Percentiles rank a stretch among this genome's conserved stretches.
Evolutionary conservation across 225 moss, liverwort and hornwort genomes (phyloP).

Genomic region (Physcomitrium patens): DNA sequence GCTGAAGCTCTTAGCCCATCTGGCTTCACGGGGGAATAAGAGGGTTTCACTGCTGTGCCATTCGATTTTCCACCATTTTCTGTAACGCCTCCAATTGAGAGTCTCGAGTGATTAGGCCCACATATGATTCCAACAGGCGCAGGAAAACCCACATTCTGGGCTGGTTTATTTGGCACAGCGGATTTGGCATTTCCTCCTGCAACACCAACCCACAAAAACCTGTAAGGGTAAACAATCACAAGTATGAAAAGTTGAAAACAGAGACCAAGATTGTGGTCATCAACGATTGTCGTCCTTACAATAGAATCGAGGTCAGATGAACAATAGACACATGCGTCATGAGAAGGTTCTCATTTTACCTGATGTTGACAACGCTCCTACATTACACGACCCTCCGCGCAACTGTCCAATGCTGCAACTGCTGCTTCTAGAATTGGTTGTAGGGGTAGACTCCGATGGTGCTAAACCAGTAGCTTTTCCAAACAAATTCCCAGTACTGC

Average conservation of each 20-base stretch:
- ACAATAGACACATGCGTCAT: not conserved
- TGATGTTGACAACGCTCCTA: constrained; percentile 40
- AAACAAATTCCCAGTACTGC: constrained; percentile 43
- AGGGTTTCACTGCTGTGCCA: constrained; percentile 30
- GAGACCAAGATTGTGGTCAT: constrained; percentile 5
- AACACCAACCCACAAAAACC: constrained; percentile 28
- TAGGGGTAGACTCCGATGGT: constrained; percentile 30
- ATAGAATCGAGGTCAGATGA: constrained; percentile 7
- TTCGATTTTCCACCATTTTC: constrained; percentile 42
- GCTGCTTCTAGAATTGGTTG: constrained; percentile 34
- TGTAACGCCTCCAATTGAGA: constrained; percentile 36
- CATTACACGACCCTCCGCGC: constrained; percentile 34
- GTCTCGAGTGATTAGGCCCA: constrained; percentile 48
- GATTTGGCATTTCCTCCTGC: constrained; percentile 47
- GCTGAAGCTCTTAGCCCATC: constrained; percentile 53
- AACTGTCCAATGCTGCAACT: constrained; percentile 38
- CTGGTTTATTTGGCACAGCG: constrained; percentile 28
- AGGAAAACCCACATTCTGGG: constrained; percentile 42
- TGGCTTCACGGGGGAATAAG: constrained; percentile 44
- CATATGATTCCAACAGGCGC: constrained; percentile 51
- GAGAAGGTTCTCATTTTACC: constrained; percentile 28
- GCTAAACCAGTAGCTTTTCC: constrained; percentile 31
- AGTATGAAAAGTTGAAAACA: constrained; percentile 9
- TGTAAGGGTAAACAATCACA: constrained; percentile 24
- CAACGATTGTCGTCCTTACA: constrained; percentile 11